These are phyloP conservation scores for Epichloe brachyelytri DNA, from an alignment of 2,329 filamentous ascomycete species.

Conservation along the genomic window DNA sequence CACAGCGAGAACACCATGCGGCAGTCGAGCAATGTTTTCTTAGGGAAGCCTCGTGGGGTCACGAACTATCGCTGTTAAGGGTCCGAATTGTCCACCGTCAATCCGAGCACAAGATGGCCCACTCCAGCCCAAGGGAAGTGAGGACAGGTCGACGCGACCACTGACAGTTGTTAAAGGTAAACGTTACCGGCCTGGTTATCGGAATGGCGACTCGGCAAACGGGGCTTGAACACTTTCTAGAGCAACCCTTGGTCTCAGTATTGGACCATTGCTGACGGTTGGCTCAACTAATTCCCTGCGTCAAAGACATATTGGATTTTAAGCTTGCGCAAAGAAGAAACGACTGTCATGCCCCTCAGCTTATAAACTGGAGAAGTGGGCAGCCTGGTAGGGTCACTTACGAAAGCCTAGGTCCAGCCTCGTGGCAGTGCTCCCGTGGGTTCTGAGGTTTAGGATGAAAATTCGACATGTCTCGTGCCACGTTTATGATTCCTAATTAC, in stretches of 20 bases:
- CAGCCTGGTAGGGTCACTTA: no score
- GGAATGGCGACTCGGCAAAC: neutral
- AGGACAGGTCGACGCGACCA: neutral
- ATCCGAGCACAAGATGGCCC: neutral
- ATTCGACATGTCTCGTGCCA: conserved; percentile 21
- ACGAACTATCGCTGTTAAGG: neutral
- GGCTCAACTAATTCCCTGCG: no score
- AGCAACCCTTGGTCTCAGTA: no score
- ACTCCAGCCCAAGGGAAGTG: neutral
- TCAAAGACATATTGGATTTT: neutral
- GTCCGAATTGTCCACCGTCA: neutral
- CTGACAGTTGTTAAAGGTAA: neutral
- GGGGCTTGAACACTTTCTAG: no score
- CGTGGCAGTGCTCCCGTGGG: no score
- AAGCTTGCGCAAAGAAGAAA: neutral
- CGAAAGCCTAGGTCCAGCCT: no score
- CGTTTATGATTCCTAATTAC: conserved; percentile 61
- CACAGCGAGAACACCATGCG: neutral
- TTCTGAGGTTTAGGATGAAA: no score
- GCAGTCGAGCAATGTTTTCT: neutral
- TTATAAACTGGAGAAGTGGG: no score
- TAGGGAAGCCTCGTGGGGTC: neutral
- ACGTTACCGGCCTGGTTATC: neutral
- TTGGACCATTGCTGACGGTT: no score
- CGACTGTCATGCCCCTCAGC: neutral